Percentiles rank a stretch among this genome's conserved stretches.
These are phyloP conservation scores for Amanita fuliginea DNA, from an alignment of 768 basidiomycete species.

Conservation along the genomic window DNA sequence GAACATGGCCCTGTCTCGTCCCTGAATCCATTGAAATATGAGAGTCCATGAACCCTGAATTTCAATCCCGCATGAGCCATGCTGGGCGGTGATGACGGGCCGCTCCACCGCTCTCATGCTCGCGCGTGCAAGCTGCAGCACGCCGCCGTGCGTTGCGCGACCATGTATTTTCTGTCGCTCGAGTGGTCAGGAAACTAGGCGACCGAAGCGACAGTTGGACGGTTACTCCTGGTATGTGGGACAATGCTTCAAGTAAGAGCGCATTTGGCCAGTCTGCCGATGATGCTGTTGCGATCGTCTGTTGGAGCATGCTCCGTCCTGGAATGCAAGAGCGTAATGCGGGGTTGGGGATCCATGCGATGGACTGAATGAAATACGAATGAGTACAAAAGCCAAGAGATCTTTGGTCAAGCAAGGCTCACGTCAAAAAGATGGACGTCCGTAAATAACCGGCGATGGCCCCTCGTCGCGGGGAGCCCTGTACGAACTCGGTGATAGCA, in stretches of 20 bases:
- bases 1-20: slow-evolving; percentile 43
- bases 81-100: background rate
- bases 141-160: slow-evolving; percentile 6
- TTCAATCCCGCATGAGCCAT: slow-evolving; percentile 4
- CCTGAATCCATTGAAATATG: slow-evolving; percentile 53
- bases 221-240: background rate
- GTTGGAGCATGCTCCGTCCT: slow-evolving; percentile 41
- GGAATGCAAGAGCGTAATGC: slow-evolving; percentile 45
- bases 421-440: slow-evolving; percentile 69
- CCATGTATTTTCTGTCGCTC: slow-evolving; percentile 10
- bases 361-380: slow-evolving; percentile 12
- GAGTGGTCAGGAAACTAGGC: background rate
- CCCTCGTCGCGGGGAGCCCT: slow-evolving; percentile 90
- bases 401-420: too few species aligned
- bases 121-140: too few species aligned
- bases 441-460: slow-evolving; percentile 73
- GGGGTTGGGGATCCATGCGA: slow-evolving; percentile 26
- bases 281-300: slow-evolving; percentile 17
- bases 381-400: background rate
- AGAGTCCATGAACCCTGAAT: slow-evolving; percentile 17
- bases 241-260: slow-evolving; percentile 4
- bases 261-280: background rate
- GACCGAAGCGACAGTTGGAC: background rate
- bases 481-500: slow-evolving; percentile 71
- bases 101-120: background rate